Evolutionary conservation across 148 eudicot genomes (phyloP).

Genomic region (Rhododendron ferrugineum): DNA sequence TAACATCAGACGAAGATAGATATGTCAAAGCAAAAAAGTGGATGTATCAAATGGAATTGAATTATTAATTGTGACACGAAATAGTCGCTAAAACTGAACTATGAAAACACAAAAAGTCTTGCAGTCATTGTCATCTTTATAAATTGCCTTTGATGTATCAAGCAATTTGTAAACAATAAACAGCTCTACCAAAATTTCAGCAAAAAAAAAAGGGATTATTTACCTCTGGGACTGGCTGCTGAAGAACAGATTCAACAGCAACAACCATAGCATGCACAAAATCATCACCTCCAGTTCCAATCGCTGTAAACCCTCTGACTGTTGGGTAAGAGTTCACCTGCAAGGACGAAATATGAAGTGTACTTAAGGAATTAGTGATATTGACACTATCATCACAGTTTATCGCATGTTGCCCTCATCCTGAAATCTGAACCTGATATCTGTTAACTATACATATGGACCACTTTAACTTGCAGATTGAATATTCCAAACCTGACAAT

Average conservation of each 20-base stretch:
- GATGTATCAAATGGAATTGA: neutral
- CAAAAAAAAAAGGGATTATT: neutral
- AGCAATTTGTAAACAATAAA: neutral
- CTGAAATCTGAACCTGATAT: neutral
- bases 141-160: neutral
- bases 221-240: conserved; percentile 83
- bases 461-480: neutral
- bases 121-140: neutral
- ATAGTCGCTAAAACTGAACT: neutral
- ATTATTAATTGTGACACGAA: neutral
- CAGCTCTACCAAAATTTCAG: neutral
- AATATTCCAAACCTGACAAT: neutral
- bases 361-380: neutral
- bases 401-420: neutral
- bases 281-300: conserved; percentile 95
- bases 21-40: neutral
- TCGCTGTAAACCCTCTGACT: conserved; percentile 87
- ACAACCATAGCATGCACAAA: conserved; percentile 92
- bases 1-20: neutral
- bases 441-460: neutral
- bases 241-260: conserved; percentile 90
- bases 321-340: conserved; percentile 91
- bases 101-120: neutral
- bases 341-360: neutral
- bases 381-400: neutral